Percentiles rank a stretch among this genome's conserved stretches.
These are phyloP conservation scores for Cercospora sesami DNA, from an alignment of 2,329 filamentous ascomycete species.

Conservation along the genomic window DNA sequence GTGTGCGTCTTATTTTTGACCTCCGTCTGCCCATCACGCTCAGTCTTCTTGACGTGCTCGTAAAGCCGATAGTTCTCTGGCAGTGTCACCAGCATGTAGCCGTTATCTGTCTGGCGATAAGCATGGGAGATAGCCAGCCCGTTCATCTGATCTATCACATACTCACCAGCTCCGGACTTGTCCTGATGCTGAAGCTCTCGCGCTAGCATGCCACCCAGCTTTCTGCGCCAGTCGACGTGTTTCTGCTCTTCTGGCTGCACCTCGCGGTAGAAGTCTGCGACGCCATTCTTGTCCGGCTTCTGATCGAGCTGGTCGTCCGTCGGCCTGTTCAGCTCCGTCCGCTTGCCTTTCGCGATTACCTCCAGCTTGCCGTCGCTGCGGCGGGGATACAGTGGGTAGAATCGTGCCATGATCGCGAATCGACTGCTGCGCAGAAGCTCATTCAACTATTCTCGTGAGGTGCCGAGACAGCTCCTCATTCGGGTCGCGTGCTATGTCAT, in stretches of 20 bases:
- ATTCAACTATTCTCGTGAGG: background rate
- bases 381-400: conserved; percentile 50
- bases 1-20: conserved; percentile 53
- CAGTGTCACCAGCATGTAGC: conserved; percentile 55
- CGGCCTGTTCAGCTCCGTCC: conserved; percentile 54
- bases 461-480: background rate
- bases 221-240: conserved; percentile 59
- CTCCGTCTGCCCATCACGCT: conserved; percentile 46
- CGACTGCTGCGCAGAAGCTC: background rate
- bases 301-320: conserved; percentile 54
- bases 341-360: conserved; percentile 52
- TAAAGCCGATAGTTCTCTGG: conserved; percentile 60
- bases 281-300: conserved; percentile 54
- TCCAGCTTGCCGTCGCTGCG: conserved; percentile 54
- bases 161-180: conserved; percentile 25
- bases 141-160: conserved; percentile 8
- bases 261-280: conserved; percentile 57
- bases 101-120: conserved; percentile 37
- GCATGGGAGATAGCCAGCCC: conserved; percentile 1
- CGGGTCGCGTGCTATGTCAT: background rate
- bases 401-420: conserved; percentile 43
- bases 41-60: conserved; percentile 56
- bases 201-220: conserved; percentile 60
- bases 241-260: conserved; percentile 54
- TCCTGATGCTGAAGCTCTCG: conserved; percentile 45